Evolutionary conservation across 2,329 filamentous ascomycete genomes (phyloP), one percentile per base, ranked within the genome.

Genomic region (Bertia moriformis): DNA sequence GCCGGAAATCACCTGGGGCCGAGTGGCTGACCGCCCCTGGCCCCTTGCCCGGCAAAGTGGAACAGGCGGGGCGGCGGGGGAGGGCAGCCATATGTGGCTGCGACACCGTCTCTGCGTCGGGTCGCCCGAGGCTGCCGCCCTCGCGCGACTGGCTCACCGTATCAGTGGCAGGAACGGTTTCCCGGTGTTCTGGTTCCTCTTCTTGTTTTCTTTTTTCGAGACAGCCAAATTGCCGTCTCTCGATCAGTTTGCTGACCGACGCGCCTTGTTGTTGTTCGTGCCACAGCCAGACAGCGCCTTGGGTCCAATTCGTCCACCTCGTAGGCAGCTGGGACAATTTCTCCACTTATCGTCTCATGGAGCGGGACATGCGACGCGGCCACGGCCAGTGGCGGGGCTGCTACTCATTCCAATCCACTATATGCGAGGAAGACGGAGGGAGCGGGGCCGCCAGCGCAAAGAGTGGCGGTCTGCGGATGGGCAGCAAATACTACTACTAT

Each of bases 301-400:
- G 71, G 39, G 69, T 77, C 45, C 67, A 69, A 45, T 80, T 79
- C 36, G 83, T 95, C 47, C 77, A 83, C 53, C 70, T 95, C 35
- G 69, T 89, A 49, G 89, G 89, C 44, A 94, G 87, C 45, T 96
- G 89, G 89, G 88, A 95, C 63, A 94, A 94, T 63, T 95, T 95
- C 61, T 67, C 70, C 44, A 76, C 71, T 52, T 66, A 75, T 38
- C 89, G 94, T 65, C 66, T 65, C 36, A 88, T 96, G 78, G 76
- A 89, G 55, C 74, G 78, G 49, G 89, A 96, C 61, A 63, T 62
- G 45, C 76, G 82, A 54, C 76, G 82, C 49, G 83, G 84, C 47
- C 68, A 67, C 42, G 76, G 78, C 45, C 76, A 85, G 57, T 95
- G 87, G 87, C 78, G 78, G 51, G 89, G 87, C 35, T 93, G 86